phyloP scores from a whole-genome alignment of 148 eudicot species.

The Rhododendron mucronatum region DNA sequence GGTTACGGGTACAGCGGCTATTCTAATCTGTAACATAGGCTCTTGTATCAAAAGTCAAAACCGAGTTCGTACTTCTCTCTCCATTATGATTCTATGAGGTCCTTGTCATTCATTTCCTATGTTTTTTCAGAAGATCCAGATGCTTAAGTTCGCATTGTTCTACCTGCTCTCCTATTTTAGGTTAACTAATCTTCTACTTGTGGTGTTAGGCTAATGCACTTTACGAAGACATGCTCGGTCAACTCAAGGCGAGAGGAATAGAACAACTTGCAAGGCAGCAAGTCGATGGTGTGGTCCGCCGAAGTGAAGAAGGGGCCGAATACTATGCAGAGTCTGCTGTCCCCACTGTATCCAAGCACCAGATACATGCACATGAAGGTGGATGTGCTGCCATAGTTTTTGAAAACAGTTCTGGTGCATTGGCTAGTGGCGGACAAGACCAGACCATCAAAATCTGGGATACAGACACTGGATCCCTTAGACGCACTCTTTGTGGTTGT shows the following conservation, averaged over 20 bases:
- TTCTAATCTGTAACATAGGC: background rate
- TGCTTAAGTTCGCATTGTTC: background rate
- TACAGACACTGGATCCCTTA: slow-evolving; percentile 53
- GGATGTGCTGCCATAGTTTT: slow-evolving; percentile 83
- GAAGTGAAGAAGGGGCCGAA: slow-evolving; percentile 70
- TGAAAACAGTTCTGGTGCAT: slow-evolving; percentile 58
- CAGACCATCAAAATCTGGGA: slow-evolving; percentile 85
- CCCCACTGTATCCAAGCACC: slow-evolving; percentile 55
- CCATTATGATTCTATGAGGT: background rate
- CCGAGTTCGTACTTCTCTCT: background rate
- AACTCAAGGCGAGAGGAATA: slow-evolving; percentile 55
- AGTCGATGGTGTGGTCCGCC: slow-evolving; percentile 94
- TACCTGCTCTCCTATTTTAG: background rate
- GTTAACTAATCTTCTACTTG: background rate
- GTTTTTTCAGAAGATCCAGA: background rate
- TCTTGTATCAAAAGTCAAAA: background rate
- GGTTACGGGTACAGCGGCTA: background rate
- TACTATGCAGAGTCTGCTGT: slow-evolving; percentile 60
- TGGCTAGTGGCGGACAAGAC: slow-evolving; percentile 89
- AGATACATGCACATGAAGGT: slow-evolving; percentile 80
- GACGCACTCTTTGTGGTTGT: slow-evolving; percentile 55
- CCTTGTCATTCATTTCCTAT: background rate
- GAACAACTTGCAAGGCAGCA: slow-evolving; percentile 81
- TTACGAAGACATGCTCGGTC: slow-evolving; percentile 68
- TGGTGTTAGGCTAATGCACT: slow-evolving; percentile 66